Evolutionary conservation across 345 rosid genomes (phyloP), one percentile per base, ranked within the genome.

Genomic region (Punica granatum): DNA sequence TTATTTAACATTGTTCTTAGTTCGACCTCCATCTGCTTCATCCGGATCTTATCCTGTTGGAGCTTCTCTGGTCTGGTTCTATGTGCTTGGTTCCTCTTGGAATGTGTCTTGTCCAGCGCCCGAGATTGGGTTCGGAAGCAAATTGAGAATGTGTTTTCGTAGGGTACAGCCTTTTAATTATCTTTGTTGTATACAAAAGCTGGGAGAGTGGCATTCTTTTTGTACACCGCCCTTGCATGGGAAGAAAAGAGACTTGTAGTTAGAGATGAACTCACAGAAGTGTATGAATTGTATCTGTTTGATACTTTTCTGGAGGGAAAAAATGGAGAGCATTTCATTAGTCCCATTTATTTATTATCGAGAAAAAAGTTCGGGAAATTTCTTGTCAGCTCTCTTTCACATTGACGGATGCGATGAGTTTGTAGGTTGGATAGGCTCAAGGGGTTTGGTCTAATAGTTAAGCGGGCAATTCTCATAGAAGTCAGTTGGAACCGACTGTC

Each of bases 1-100:
- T 92, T 42, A 68, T 80, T 65, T 88, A 88, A 81, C 60, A 66
- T 58, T 15, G 34, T 9, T 14, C 13, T 16, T 1, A 11, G 19
- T n/a, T n/a, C 18, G 18, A 4, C 61, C 12, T 26, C 7, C 33
- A 30, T 37, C 36, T 63, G 66, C 28, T 39, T 21, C 33, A 56
- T 56, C 61, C 9, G 61, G 34, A 2, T 56, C 61, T 11, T 30
- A 28, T 28, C 61, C 61, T 10, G 26, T 12, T 26, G 3, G 61
- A 18, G 12, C 7, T n/a, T 16, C 26, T 56, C 19, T 11, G 34
- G 34, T 26, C 19, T 11, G 34, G 34, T 26, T 3, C 61, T 11
- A 26, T 56, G 18, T 13, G 19, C 33, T 56, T 14, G 33, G 34
- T 9, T 23, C 61, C 25, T 13, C 58, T 51, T n/a, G 23, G 61